phyloP scores from a whole-genome alignment of 2,329 filamentous ascomycete species.

The Fusarium veterinarium region DNA sequence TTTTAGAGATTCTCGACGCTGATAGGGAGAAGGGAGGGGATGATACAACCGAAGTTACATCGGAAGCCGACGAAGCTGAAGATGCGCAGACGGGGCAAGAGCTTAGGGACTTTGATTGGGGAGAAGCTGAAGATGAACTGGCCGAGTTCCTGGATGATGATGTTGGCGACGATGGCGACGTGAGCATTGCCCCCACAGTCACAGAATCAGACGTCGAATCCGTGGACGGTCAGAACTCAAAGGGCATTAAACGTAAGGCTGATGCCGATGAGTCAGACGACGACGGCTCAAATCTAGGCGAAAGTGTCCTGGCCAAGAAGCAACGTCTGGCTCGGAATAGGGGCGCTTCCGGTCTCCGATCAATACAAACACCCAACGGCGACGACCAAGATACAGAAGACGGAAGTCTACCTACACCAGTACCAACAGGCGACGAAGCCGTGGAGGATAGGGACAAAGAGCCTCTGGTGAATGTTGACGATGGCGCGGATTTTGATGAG shows the following conservation, averaged over 20 bases:
- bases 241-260: constrained; percentile 50
- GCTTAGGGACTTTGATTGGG: constrained; percentile 70
- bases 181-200: constrained; percentile 36
- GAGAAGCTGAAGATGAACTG: constrained; percentile 75
- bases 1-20: constrained; percentile 79
- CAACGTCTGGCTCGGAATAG: constrained; percentile 60
- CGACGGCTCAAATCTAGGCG: constrained; percentile 47
- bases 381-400: constrained; percentile 49
- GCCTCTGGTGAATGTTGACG: constrained; percentile 42
- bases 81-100: constrained; percentile 54
- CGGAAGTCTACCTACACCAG: constrained; percentile 55
- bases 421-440: constrained; percentile 51
- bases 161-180: constrained; percentile 61
- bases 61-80: constrained; percentile 46
- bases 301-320: constrained; percentile 62
- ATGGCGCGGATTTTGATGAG: constrained; percentile 59
- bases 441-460: constrained; percentile 47
- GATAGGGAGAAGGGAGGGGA: constrained; percentile 62
- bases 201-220: constrained; percentile 46
- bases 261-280: constrained; percentile 50
- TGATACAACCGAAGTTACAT: constrained; percentile 47
- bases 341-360: constrained; percentile 60
- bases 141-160: constrained; percentile 75
- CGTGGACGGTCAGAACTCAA: constrained; percentile 43
- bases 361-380: constrained; percentile 56